A percentile compares a stretch with the other conserved stretches of the same genome.
phyloP scores from a whole-genome alignment of 2,329 filamentous ascomycete genomes.

The Sporothrix curviconia region DNA sequence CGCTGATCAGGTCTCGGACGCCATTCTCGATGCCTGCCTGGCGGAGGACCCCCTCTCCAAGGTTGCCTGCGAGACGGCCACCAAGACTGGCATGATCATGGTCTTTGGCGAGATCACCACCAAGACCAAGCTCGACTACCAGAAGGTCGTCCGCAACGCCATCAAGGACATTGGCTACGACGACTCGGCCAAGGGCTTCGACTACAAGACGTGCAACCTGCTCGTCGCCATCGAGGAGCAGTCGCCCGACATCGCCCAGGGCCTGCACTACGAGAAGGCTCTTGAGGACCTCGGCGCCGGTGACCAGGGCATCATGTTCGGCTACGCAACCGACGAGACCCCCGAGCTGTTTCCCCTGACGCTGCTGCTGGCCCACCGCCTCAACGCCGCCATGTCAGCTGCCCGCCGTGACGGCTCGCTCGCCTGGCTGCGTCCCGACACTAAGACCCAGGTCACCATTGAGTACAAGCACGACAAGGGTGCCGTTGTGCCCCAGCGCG shows the following conservation, averaged over 20 bases:
- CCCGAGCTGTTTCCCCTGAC: conserved; percentile 94
- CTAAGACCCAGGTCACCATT: conserved; percentile 98
- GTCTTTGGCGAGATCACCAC: conserved; percentile 98
- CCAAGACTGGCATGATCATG: conserved; percentile 99
- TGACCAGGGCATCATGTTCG: conserved; percentile 99
- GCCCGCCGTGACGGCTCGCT: conserved; percentile 82
- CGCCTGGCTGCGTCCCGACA: conserved; percentile 94
- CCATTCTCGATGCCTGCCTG: conserved; percentile 96
- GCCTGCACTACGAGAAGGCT: conserved; percentile 95
- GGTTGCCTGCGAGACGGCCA: conserved; percentile 97
- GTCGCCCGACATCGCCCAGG: conserved; percentile 97
- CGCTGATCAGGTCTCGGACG: conserved; percentile 96
- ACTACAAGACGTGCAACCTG: conserved; percentile 99
- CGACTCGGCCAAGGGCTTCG: conserved; percentile 93
- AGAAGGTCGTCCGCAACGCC: conserved; percentile 87
- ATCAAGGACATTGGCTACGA: conserved; percentile 99
- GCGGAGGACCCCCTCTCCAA: conserved; percentile 94
- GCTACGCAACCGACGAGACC: conserved; percentile 98
- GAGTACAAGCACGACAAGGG: conserved; percentile 97
- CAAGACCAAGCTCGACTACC: conserved; percentile 93
- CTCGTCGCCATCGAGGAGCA: conserved; percentile 99
- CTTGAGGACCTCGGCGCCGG: conserved; percentile 96
- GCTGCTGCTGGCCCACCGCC: conserved; percentile 88
- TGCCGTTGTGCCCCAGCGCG: conserved; percentile 83
- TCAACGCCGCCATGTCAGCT: conserved; percentile 89